A percentile compares a stretch with the other conserved stretches of the same genome.
phyloP scores from a whole-genome alignment of 108 stramenopile species.

The Parietichytrium sp. region DNA sequence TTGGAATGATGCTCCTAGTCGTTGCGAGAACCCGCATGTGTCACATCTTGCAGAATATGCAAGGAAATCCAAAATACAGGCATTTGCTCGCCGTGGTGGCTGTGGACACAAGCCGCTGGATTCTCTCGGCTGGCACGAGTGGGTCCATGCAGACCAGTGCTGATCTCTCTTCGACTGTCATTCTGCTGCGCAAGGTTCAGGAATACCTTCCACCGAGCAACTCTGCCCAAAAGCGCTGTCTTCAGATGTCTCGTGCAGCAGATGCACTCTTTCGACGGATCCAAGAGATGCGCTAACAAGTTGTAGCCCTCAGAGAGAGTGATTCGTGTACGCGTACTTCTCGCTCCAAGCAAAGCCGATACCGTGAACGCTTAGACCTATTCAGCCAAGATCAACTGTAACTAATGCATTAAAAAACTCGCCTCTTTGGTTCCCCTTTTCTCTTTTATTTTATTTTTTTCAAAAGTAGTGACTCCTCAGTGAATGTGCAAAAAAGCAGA shows the following conservation, averaged over 20 bases:
- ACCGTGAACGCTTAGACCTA: no score
- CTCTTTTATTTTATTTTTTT: no score
- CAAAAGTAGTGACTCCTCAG: no score
- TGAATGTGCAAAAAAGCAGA: no score
- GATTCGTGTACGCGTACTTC: no score
- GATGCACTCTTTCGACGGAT: conserved; percentile 1
- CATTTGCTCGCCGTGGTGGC: conserved; percentile 13
- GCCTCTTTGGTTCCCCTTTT: no score
- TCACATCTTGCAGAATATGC: background rate
- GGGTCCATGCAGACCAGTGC: background rate
- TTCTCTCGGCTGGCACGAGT: background rate
- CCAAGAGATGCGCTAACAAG: no score
- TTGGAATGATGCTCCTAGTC: background rate
- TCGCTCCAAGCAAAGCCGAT: no score
- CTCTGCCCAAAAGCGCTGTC: background rate
- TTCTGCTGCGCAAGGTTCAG: background rate
- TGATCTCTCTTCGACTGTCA: background rate
- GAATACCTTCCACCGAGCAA: background rate
- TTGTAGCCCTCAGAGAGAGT: no score
- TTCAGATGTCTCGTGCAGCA: background rate
- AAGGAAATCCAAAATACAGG: background rate
- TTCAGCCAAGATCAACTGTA: no score
- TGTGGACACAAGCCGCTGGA: background rate
- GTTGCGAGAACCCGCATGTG: conserved; percentile 24
- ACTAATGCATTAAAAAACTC: no score